These are phyloP conservation scores for Nemania sp. DNA, from an alignment of 2,329 filamentous ascomycete genomes.

Conservation along the genomic window DNA sequence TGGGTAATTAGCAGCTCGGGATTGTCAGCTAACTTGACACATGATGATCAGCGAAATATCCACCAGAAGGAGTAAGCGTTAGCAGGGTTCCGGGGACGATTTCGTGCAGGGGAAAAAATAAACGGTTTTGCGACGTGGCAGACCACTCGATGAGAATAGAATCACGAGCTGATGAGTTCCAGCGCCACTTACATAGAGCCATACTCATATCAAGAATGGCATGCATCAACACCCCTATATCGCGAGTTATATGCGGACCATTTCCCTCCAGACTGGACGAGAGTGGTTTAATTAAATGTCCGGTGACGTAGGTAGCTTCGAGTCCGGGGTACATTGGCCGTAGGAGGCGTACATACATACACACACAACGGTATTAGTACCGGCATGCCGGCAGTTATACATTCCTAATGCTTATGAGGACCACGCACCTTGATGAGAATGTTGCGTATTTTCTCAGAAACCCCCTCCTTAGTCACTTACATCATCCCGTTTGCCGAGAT, in stretches of 20 bases:
- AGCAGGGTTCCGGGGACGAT: slow-evolving; percentile 1
- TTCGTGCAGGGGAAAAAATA: slow-evolving; percentile 9
- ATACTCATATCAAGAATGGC: slow-evolving; percentile 4
- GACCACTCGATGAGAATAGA: neutral
- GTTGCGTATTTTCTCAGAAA: too few species aligned
- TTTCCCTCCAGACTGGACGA: neutral
- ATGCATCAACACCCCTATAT: neutral
- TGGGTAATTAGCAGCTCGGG: neutral
- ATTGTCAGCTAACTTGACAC: slow-evolving; percentile 3
- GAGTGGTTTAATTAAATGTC: neutral
- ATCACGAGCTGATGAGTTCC: neutral
- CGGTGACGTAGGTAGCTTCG: slow-evolving; percentile 22
- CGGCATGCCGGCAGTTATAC: neutral
- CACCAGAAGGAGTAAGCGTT: neutral
- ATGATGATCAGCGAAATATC: slow-evolving; percentile 20
- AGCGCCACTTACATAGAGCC: neutral
- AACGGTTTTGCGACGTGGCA: slow-evolving; percentile 7
- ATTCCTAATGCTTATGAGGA: neutral
- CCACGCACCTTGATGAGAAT: too few species aligned
- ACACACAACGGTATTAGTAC: neutral
- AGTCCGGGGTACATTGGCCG: neutral
- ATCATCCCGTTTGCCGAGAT: neutral
- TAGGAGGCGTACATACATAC: neutral
- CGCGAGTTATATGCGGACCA: neutral
- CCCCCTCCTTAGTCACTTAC: too few species aligned